Percentiles rank a stretch among this genome's conserved stretches.
Conservation (phyloP, 2,329 filamentous ascomycete species). For the Venturia asperata region DNA sequence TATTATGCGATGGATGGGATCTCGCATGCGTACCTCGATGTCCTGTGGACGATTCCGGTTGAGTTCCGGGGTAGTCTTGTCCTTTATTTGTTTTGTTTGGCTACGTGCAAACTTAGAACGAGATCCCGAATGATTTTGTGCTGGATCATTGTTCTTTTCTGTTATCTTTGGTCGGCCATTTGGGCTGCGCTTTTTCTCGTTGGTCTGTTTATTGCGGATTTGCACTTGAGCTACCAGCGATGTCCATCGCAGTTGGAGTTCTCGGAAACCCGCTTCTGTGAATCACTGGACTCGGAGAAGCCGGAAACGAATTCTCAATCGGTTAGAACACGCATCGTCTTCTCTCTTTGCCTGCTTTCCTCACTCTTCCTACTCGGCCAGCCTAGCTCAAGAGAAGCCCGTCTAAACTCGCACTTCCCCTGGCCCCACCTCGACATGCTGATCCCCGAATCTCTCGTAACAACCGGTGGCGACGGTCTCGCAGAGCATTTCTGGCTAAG, state of each 20-base stretch:
- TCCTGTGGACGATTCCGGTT: constrained; percentile 55
- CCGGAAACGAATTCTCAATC: not conserved
- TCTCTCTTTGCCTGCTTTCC: not conserved
- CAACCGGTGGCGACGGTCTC: not conserved
- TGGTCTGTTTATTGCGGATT: not conserved
- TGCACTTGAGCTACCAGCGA: not conserved
- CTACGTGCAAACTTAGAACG: not conserved
- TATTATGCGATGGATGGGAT: not conserved
- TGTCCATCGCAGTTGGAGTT: not conserved
- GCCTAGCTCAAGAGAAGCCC: not conserved
- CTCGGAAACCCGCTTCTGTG: not conserved
- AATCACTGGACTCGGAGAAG: not conserved
- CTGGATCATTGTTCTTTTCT: not conserved
- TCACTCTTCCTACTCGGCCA: not conserved
- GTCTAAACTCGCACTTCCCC: not conserved
- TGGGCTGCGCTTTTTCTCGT: not conserved
- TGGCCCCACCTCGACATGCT: not conserved
- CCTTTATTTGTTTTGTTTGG: constrained; percentile 40
- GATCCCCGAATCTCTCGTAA: not conserved
- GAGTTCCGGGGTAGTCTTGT: constrained; percentile 54
- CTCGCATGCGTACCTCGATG: not conserved
- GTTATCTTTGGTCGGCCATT: not conserved
- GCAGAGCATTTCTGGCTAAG: constrained; percentile 10
- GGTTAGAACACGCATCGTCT: not conserved
- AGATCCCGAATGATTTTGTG: not conserved